Conservation (phyloP, 768 basidiomycete species). For the Tephrocybe rancida region DNA sequence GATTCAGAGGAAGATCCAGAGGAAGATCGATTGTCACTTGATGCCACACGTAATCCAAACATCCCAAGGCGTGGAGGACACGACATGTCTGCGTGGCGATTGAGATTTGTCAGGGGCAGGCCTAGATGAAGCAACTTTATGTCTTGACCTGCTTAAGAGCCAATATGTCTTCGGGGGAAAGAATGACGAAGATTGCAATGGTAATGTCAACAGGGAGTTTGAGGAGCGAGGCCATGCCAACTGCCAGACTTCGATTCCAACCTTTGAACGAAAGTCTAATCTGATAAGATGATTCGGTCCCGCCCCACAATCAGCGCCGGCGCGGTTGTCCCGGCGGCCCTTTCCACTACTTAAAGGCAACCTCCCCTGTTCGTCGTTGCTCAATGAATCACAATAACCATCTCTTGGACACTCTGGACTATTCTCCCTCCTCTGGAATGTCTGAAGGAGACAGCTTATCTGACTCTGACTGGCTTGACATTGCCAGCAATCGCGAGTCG, state of each 20-base stretch:
- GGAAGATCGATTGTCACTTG: conserved; percentile 48
- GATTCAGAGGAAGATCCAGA: conserved; percentile 41
- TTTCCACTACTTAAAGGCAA: conserved; percentile 25
- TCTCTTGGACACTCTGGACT: conserved; percentile 30
- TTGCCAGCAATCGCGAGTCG: conserved; percentile 68
- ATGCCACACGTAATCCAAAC: conserved; percentile 60
- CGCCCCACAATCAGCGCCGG: neutral
- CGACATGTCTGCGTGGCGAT: conserved; percentile 58
- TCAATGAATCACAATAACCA: conserved; percentile 33
- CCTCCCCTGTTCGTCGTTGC: conserved; percentile 25
- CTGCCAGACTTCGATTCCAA: neutral
- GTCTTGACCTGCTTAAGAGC: conserved; percentile 50
- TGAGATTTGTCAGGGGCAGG: neutral
- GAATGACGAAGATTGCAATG: conserved; percentile 33
- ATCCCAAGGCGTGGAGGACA: conserved; percentile 54
- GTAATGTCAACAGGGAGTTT: conserved; percentile 48
- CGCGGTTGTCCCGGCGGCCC: conserved; percentile 21
- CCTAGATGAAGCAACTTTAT: neutral
- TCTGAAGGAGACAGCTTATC: conserved; percentile 70
- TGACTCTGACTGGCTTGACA: conserved; percentile 86
- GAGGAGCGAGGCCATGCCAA: conserved; percentile 26
- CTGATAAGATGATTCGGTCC: conserved; percentile 16
- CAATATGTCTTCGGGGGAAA: conserved; percentile 45
- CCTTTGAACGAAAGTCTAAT: conserved; percentile 1
- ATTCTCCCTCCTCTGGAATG: conserved; percentile 42